Base-by-base conservation (phyloP, 768 basidiomycete species). In the Mycena albidolilacea region DNA sequence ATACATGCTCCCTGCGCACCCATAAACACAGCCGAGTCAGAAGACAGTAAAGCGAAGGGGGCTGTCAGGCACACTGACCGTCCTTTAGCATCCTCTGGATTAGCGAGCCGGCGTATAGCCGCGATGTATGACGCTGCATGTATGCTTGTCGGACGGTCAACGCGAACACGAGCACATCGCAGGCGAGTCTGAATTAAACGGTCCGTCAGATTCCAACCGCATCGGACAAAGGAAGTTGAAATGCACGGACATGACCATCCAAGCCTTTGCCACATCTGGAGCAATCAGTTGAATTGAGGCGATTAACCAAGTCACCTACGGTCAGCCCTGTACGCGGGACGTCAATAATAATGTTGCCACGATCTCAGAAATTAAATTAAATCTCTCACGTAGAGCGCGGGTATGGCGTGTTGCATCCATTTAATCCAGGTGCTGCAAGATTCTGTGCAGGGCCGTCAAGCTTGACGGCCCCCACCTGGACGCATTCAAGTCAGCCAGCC, bases 1-100 rank as follows among this genome's bases (percentile, higher is more conserved):
- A 64, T 70, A 70, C 69, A 70, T 70, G 62, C 62, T 64, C 54
- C 69, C 69, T 70, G 59, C 57, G 58, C 55, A 67, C 66, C 66
- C 66, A 67, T 62, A 39, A 62, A 54, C 39, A 62, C 38, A 58
- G 30, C 69, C 48, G 67, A 62, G 67, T 69, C 60, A 69, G 50
- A 64, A 58, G 46, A 70, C 35, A 57, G 41, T 57, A 70, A 64
- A 64, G 37, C 60, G 67, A 70, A 64, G 41, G 39, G 21, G 48
- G 41, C 14, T 62, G 48, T 44, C 50, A 57, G 62, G 67, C 67
- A 61, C 59, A 69, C 69, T 17, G 41, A 70, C 69, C 69, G 35
- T 70, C 69, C 41, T 64, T 70, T 14, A 61, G 38, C 69, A 70
- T 70, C 62, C 62, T 70, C 43, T 43, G 41, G 41, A 43, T 43